Conservation (phyloP, 1,139 yeast genomes). For the Geotrichum reessii region DNA sequence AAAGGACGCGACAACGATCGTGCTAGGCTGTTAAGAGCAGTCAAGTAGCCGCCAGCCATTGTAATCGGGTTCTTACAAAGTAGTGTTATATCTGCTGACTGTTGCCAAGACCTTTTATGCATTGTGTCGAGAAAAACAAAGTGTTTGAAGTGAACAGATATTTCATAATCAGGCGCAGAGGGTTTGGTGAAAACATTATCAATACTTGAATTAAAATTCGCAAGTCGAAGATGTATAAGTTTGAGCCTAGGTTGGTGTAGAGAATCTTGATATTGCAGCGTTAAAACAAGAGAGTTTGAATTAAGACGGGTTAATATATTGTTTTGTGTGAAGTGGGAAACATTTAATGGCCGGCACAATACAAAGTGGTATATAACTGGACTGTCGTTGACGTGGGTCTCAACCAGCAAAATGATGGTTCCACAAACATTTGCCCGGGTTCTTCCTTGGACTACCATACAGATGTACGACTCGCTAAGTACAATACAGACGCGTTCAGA, state of each 20-base stretch:
- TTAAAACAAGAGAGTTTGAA: not conserved
- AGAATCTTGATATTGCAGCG: conserved; percentile 9
- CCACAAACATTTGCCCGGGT: not conserved
- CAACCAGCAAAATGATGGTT: conserved; percentile 1
- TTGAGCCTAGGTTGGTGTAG: conserved; percentile 6
- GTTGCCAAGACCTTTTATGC: not conserved
- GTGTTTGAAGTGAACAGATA: not conserved
- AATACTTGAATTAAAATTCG: not conserved
- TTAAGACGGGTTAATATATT: not conserved
- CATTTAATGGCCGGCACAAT: conserved; percentile 3
- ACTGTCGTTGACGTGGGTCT: not conserved
- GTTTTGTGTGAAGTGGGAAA: conserved; percentile 3
- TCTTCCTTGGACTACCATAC: conserved; percentile 11
- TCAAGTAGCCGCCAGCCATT: conserved; percentile 7
- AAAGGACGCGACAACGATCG: conserved; percentile 23
- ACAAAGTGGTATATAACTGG: not conserved
- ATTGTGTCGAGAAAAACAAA: not conserved
- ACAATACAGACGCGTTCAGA: conserved; percentile 4
- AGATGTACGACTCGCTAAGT: not conserved
- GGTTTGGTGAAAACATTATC: not conserved
- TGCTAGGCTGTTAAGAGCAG: conserved; percentile 21
- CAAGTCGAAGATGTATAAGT: conserved; percentile 3
- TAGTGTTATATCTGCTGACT: not conserved
- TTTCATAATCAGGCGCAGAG: not conserved
- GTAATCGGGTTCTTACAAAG: conserved; percentile 8